A percentile compares a stretch with the other conserved stretches of the same genome.
These are phyloP conservation scores for Aspergillus sp. DNA, from an alignment of 2,329 filamentous ascomycete genomes.

Conservation along the genomic window DNA sequence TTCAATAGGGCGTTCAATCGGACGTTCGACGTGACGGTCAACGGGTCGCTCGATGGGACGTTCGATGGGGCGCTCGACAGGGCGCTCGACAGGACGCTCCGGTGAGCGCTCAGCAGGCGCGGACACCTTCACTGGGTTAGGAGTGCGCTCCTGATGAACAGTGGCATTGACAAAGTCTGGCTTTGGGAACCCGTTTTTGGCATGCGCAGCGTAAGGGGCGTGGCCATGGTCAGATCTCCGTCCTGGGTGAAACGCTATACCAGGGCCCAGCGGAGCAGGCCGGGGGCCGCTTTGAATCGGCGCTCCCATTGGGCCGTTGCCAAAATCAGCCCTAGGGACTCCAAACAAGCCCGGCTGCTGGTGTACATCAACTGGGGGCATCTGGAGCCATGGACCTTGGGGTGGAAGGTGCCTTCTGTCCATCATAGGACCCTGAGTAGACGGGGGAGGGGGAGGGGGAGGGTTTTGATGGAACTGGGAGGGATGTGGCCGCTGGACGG, in stretches of 20 bases:
- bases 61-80: no score
- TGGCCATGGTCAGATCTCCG: neutral
- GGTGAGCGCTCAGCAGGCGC: no score
- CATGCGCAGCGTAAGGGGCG: neutral
- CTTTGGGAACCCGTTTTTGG: neutral
- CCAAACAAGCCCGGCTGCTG: neutral
- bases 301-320: neutral
- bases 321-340: neutral
- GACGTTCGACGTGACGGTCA: no score
- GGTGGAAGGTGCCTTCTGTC: neutral
- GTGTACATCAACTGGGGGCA: neutral
- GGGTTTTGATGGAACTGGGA: constrained; percentile 8
- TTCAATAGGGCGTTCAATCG: no score
- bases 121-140: no score
- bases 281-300: neutral
- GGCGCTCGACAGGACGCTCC: no score
- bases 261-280: neutral
- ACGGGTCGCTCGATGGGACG: no score
- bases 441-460: constrained; percentile 1
- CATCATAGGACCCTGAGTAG: neutral
- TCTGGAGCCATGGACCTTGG: neutral
- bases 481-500: constrained; percentile 7
- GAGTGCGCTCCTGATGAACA: neutral
- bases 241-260: neutral
- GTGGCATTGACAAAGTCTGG: neutral